phyloP scores from a whole-genome alignment of 805 yeast genomes.

The Clavispora santaluciae region DNA sequence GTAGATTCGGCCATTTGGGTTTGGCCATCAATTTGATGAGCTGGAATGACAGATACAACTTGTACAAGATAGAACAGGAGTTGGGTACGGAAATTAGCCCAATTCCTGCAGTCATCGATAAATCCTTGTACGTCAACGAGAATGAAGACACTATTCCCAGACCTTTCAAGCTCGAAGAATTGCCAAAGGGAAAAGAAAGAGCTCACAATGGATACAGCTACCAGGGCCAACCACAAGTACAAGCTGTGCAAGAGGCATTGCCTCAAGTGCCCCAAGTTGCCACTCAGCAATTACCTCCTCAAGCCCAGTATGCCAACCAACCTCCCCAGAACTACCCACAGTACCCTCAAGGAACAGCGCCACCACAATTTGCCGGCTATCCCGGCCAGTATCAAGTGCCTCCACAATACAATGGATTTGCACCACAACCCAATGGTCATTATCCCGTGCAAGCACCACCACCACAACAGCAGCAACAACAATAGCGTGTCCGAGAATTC shows the following conservation, averaged over 20 bases:
- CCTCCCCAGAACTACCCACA: constrained; percentile 10
- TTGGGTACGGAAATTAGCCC: constrained; percentile 96
- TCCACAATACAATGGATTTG: constrained; percentile 25
- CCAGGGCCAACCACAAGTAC: constrained; percentile 40
- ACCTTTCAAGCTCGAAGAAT: constrained; percentile 74
- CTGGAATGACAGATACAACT: constrained; percentile 92
- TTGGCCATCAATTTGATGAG: constrained; percentile 93
- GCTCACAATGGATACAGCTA: constrained; percentile 36
- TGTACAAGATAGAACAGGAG: constrained; percentile 94
- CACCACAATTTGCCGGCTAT: constrained; percentile 15
- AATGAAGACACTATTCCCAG: constrained; percentile 73
- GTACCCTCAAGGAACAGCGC: constrained; percentile 24
- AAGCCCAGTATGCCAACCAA: constrained; percentile 7
- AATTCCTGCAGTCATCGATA: constrained; percentile 91
- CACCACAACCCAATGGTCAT: constrained; percentile 20
- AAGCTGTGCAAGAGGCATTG: neutral
- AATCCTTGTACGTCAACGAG: constrained; percentile 80
- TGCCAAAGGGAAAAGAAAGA: constrained; percentile 42
- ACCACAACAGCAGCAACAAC: constrained; percentile 20
- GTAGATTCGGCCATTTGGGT: constrained; percentile 98
- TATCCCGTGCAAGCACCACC: constrained; percentile 21
- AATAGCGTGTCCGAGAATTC: too few species aligned
- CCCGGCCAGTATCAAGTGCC: constrained; percentile 17
- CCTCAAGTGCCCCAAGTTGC: constrained; percentile 7
- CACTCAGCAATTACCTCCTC: neutral